phyloP scores from a whole-genome alignment of 768 basidiomycete species.

The Chalciporus piperatus region DNA sequence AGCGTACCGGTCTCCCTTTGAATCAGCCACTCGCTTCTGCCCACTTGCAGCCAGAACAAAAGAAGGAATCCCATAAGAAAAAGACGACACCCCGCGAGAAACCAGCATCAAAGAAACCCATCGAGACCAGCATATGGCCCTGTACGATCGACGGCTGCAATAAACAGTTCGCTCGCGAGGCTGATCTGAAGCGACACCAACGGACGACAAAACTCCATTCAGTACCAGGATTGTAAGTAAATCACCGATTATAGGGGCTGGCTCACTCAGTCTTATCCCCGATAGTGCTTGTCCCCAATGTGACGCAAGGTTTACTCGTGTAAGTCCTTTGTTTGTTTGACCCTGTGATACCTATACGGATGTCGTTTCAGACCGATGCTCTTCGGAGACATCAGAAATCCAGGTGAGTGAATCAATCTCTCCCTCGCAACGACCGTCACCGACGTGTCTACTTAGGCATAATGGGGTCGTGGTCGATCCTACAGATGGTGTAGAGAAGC shows the following conservation, averaged over 20 bases:
- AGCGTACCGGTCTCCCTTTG: slow-evolving; percentile 11
- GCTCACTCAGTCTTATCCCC: slow-evolving; percentile 14
- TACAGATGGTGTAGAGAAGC: slow-evolving; percentile 22
- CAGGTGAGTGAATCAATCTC: slow-evolving; percentile 42
- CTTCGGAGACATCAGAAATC: slow-evolving; percentile 79
- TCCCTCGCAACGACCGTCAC: slow-evolving; percentile 1
- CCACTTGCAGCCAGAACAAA: slow-evolving; percentile 38
- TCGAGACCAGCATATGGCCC: slow-evolving; percentile 62
- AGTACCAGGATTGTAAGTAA: slow-evolving; percentile 65
- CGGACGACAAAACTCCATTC: slow-evolving; percentile 77
- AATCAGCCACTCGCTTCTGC: slow-evolving; percentile 24
- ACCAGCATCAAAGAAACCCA: slow-evolving; percentile 49
- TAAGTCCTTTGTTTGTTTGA: slow-evolving; percentile 35
- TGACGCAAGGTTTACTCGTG: slow-evolving; percentile 76
- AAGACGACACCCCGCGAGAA: slow-evolving; percentile 39
- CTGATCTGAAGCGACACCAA: slow-evolving; percentile 79
- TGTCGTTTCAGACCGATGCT: slow-evolving; percentile 62
- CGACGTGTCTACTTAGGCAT: slow-evolving; percentile 38
- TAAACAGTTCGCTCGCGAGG: slow-evolving; percentile 80
- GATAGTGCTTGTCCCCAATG: slow-evolving; percentile 73
- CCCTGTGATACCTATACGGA: slow-evolving; percentile 16
- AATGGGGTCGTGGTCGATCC: slow-evolving; percentile 67
- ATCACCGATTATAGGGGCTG: slow-evolving; percentile 12
- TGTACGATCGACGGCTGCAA: slow-evolving; percentile 80
- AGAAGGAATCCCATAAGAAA: slow-evolving; percentile 42